Evolutionary conservation across 2,329 filamentous ascomycete genomes (phyloP).

Genomic region (Colletotrichum falcatum): DNA sequence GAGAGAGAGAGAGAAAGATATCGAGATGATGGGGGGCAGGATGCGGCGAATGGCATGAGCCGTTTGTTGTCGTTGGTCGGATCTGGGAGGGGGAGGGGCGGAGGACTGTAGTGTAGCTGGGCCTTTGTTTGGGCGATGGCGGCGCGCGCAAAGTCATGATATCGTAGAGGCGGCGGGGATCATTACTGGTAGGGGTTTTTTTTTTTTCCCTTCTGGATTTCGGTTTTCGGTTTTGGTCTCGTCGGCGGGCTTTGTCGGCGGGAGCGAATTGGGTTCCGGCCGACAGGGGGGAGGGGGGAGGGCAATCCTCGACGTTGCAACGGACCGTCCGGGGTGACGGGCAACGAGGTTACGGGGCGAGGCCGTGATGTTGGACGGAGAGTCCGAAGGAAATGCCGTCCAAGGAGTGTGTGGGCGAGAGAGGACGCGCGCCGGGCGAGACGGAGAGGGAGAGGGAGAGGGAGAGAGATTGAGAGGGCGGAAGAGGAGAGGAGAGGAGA

Average conservation of each 20-base stretch:
- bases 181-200: slow-evolving; percentile 44
- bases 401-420: neutral
- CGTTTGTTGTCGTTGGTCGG: neutral
- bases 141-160: slow-evolving; percentile 59
- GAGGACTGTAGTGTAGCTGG: no score
- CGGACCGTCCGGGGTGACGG: neutral
- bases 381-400: slow-evolving; percentile 6
- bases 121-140: slow-evolving; percentile 50
- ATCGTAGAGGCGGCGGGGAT: slow-evolving; percentile 50
- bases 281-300: neutral
- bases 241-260: slow-evolving; percentile 24
- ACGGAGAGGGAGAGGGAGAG: no score
- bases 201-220: no score
- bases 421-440: neutral
- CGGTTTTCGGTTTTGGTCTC: neutral
- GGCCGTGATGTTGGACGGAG: neutral
- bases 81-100: neutral
- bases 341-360: neutral
- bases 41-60: slow-evolving; percentile 40
- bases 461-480: neutral
- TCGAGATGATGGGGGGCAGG: neutral
- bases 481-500: no score
- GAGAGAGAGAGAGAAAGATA: no score
- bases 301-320: neutral
- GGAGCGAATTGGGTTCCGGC: slow-evolving; percentile 22